Base-by-base conservation (phyloP, 257 asterid species). In the Forsythia suspensa region DNA sequence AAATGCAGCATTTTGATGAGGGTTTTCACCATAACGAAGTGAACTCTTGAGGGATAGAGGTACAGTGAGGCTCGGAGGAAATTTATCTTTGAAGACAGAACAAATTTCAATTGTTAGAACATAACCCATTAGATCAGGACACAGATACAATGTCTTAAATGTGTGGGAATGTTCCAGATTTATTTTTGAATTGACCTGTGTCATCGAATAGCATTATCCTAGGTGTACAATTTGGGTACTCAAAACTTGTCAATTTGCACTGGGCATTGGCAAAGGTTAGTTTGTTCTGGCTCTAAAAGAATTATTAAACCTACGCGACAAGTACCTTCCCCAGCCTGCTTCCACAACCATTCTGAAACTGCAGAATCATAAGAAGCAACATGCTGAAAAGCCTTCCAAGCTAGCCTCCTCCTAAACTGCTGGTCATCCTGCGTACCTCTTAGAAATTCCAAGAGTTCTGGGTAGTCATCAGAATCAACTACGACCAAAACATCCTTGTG, bases 361-460 rank as follows among this genome's bases (percentile, higher is more conserved):
- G 99, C 99, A 76, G 99, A 90, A 80, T 96, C 98, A 84, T 94
- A 96, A n/a, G 97, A 92, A 87, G 98, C 98, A 71, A 90, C 94
- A 79, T 96, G 98, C 83, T 90, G 92, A 87, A 96, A 96, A 79
- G 98, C 98, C 85, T 96, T 96, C 95, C 98, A 92, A 72, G 98
- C 99, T 75, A 96, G 85, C 86, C 66, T 84, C 86, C 85, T 92
- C 51, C 95, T 87, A 73, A 96, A 91, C 48, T 86, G 91, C 80
- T 86, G 89, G 70, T 94, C 95, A 16, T 85, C 92, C 79, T 75
- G 81, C 37, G 87, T 89, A 42, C 86, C 91, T 77, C 87, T 88
- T 42, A 96, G 95, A 86, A 85, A 84, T 55, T 92, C 90, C 84
- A 96, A 76, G 72, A 96, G 95, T 74, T 82, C 90, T 40, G 95